These are phyloP conservation scores for Aspergillus thermomutatus DNA, from an alignment of 2,329 filamentous ascomycete species.

Conservation along the genomic window DNA sequence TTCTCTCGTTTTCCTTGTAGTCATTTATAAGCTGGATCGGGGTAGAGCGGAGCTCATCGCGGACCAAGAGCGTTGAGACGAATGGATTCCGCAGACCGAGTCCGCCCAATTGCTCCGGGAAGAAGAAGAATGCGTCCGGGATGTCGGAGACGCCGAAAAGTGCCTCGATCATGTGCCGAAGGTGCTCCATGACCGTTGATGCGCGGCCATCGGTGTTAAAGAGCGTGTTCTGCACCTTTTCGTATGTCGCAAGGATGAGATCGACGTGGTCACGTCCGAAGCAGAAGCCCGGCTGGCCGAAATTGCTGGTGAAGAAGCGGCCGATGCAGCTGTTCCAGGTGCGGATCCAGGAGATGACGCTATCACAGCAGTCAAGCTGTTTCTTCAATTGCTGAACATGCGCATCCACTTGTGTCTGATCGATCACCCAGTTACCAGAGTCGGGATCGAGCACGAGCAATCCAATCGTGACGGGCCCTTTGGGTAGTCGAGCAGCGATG, in stretches of 20 bases:
- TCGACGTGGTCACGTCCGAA: slow-evolving; percentile 50
- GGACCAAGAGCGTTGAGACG: slow-evolving; percentile 39
- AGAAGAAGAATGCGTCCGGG: slow-evolving; percentile 48
- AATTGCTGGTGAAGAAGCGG: slow-evolving; percentile 52
- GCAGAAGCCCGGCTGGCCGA: slow-evolving; percentile 49
- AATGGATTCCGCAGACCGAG: slow-evolving; percentile 49
- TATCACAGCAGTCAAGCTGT: slow-evolving; percentile 43
- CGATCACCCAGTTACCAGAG: slow-evolving; percentile 37
- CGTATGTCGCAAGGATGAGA: slow-evolving; percentile 46
- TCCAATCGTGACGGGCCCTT: slow-evolving; percentile 52
- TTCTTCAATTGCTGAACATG: slow-evolving; percentile 40
- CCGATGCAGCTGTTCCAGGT: slow-evolving; percentile 54
- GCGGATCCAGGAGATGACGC: slow-evolving; percentile 53
- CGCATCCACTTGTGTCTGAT: slow-evolving; percentile 35
- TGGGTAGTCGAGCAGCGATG: slow-evolving; percentile 40
- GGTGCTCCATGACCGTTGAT: slow-evolving; percentile 47
- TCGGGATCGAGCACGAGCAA: slow-evolving; percentile 42
- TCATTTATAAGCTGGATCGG: slow-evolving; percentile 22
- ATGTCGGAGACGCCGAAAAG: slow-evolving; percentile 47
- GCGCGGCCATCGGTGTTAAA: slow-evolving; percentile 29
- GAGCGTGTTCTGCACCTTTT: slow-evolving; percentile 44
- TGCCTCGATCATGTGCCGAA: slow-evolving; percentile 47
- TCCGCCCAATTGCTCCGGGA: slow-evolving; percentile 47
- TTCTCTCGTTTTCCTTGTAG: slow-evolving; percentile 23
- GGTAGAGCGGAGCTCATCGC: slow-evolving; percentile 23